phyloP scores from a whole-genome alignment of 2,329 filamentous ascomycete genomes.

The Penicillium sp. region DNA sequence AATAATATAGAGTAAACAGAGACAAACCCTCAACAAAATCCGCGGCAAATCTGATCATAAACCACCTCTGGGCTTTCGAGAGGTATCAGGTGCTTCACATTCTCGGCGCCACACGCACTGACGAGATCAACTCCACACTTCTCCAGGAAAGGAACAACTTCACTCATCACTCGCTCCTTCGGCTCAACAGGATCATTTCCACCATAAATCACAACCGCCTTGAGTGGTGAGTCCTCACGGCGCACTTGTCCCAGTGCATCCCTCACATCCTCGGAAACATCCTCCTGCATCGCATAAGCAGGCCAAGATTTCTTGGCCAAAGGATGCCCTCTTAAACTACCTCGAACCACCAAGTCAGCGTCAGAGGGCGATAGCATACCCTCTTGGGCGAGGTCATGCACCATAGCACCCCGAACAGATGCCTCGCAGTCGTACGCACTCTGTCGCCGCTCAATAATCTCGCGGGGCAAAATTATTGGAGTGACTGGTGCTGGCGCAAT shows the following conservation, averaged over 20 bases:
- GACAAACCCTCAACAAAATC: background rate
- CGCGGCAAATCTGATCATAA: conserved; percentile 5
- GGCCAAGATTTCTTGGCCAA: conserved; percentile 38
- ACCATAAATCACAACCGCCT: conserved; percentile 30
- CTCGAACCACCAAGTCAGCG: conserved; percentile 18
- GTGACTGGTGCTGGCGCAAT: conserved; percentile 37
- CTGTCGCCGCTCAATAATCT: conserved; percentile 37
- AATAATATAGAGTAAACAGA: background rate
- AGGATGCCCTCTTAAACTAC: conserved; percentile 32
- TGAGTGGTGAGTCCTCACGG: conserved; percentile 10
- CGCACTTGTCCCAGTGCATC: background rate
- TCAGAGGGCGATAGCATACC: conserved; percentile 15
- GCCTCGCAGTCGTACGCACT: conserved; percentile 33
- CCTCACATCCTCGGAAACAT: conserved; percentile 25
- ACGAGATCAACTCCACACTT: conserved; percentile 7
- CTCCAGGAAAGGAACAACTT: conserved; percentile 22
- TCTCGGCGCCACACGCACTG: conserved; percentile 6
- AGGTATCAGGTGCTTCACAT: conserved; percentile 25
- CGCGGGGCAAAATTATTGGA: conserved; percentile 29
- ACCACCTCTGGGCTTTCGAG: conserved; percentile 21
- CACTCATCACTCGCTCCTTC: conserved; percentile 27
- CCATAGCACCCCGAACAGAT: conserved; percentile 31
- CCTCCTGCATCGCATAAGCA: conserved; percentile 35
- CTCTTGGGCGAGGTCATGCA: conserved; percentile 33
- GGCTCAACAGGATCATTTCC: conserved; percentile 36